Conservation (phyloP, 2,329 filamentous ascomycete genomes). For the Cladosporium sp. region DNA sequence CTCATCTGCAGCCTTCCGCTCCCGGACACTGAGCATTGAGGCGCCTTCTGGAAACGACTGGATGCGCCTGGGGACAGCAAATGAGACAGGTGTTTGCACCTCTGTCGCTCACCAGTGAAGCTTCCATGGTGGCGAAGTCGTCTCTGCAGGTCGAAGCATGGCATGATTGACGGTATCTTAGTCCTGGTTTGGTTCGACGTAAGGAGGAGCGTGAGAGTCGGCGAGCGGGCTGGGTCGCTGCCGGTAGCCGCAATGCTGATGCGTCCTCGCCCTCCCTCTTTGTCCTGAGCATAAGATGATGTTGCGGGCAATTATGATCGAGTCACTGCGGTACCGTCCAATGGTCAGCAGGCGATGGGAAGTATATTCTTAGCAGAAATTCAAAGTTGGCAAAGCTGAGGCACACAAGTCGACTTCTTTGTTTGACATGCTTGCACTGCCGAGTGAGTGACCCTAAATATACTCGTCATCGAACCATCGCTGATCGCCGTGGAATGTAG, state of each 20-base stretch:
- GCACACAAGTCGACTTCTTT: neutral
- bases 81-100: slow-evolving; percentile 9
- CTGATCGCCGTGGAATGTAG: slow-evolving; percentile 1
- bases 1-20: slow-evolving; percentile 3
- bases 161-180: neutral
- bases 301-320: neutral
- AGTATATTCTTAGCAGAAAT: neutral
- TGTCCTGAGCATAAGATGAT: neutral
- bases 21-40: slow-evolving; percentile 4
- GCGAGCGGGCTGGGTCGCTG: slow-evolving; percentile 4
- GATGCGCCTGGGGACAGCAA: slow-evolving; percentile 4
- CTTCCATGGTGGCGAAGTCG: neutral
- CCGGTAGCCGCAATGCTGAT: slow-evolving; percentile 7
- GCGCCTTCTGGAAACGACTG: slow-evolving; percentile 14
- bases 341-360: slow-evolving; percentile 7
- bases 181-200: neutral
- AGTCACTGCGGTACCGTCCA: neutral
- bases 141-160: slow-evolving; percentile 1
- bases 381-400: slow-evolving; percentile 2
- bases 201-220: neutral
- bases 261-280: neutral
- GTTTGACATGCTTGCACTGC: slow-evolving; percentile 6
- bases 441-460: neutral
- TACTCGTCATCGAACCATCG: neutral
- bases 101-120: neutral